Percentiles rank a stretch among this genome's conserved stretches.
Evolutionary conservation across 768 basidiomycete species (phyloP).

Genomic region (Tulasnella calospora): DNA sequence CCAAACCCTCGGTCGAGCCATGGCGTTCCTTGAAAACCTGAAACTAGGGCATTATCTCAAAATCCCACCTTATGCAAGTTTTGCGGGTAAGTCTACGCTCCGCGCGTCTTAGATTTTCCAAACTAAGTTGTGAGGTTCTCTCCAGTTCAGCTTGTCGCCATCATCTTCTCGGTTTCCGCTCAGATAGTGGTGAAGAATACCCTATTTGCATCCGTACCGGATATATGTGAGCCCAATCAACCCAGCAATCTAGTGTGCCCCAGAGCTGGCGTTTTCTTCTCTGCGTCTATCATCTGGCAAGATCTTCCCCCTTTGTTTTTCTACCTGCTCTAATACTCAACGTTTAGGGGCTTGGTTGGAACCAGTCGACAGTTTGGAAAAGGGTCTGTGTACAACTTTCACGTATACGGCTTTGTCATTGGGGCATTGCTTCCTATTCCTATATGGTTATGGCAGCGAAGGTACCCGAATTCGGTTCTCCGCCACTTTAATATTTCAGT

Average conservation of each 20-base stretch:
- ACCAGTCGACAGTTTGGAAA: neutral
- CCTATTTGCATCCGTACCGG: neutral
- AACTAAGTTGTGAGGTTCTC: neutral
- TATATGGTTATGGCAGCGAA: neutral
- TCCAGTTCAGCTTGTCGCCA: slow-evolving; percentile 35
- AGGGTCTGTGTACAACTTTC: neutral
- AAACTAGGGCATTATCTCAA: slow-evolving; percentile 48
- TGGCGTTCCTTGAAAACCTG: slow-evolving; percentile 21
- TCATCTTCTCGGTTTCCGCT: neutral
- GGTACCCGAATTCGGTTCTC: neutral
- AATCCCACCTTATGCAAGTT: slow-evolving; percentile 41
- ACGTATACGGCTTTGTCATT: neutral
- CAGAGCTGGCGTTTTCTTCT: neutral
- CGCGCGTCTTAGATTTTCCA: neutral
- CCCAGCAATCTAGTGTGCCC: neutral
- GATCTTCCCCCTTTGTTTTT: neutral
- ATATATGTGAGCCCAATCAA: neutral
- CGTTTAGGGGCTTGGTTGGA: neutral
- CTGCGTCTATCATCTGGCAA: neutral
- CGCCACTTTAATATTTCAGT: neutral
- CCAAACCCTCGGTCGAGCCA: neutral
- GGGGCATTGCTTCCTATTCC: neutral
- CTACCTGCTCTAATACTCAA: neutral
- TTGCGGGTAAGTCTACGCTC: slow-evolving; percentile 36
- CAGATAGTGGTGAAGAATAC: neutral